Percentiles rank a stretch among this genome's conserved stretches.
Conservation (phyloP, 106 monocot genomes). For the Vanilla planifolia region DNA sequence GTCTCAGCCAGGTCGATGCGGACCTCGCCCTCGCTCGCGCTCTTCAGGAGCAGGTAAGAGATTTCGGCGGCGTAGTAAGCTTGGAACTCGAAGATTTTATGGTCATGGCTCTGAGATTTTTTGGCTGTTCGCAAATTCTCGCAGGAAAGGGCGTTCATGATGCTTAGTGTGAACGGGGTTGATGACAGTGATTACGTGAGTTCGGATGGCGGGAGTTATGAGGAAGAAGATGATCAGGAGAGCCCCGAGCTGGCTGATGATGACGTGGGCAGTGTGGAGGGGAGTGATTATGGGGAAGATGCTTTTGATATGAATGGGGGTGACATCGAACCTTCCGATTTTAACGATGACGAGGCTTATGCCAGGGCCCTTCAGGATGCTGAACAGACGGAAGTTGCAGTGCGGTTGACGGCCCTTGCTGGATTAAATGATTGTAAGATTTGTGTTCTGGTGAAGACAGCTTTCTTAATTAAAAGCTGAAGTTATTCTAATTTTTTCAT, state of each 20-base stretch:
- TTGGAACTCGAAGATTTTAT: background rate
- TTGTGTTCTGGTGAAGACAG: too few species aligned
- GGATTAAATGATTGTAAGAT: slow-evolving; percentile 75
- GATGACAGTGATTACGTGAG: slow-evolving; percentile 31
- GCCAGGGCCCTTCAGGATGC: slow-evolving; percentile 88
- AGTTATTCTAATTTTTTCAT: too few species aligned
- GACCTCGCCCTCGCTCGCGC: slow-evolving; percentile 89
- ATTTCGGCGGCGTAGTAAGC: background rate
- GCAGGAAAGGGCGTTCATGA: slow-evolving; percentile 97
- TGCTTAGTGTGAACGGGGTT: slow-evolving; percentile 58
- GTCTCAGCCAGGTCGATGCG: slow-evolving; percentile 88
- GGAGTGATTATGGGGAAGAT: slow-evolving; percentile 66
- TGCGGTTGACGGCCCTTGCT: slow-evolving; percentile 66
- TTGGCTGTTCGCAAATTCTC: background rate
- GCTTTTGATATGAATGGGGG: slow-evolving; percentile 66
- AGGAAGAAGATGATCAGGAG: slow-evolving; percentile 25
- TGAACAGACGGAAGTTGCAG: slow-evolving; percentile 63
- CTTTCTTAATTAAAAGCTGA: too few species aligned
- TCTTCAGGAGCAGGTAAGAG: slow-evolving; percentile 81
- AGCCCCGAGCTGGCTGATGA: slow-evolving; percentile 12
- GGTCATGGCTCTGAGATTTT: background rate
- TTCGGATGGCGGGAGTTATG: slow-evolving; percentile 48
- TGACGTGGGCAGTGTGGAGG: slow-evolving; percentile 31
- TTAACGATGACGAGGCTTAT: slow-evolving; percentile 74
- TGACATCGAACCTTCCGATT: slow-evolving; percentile 51